A percentile compares a stretch with the other conserved stretches of the same genome.
Evolutionary conservation across 129 eudicot species (phyloP).

Genomic region (Deinandra increscens): DNA sequence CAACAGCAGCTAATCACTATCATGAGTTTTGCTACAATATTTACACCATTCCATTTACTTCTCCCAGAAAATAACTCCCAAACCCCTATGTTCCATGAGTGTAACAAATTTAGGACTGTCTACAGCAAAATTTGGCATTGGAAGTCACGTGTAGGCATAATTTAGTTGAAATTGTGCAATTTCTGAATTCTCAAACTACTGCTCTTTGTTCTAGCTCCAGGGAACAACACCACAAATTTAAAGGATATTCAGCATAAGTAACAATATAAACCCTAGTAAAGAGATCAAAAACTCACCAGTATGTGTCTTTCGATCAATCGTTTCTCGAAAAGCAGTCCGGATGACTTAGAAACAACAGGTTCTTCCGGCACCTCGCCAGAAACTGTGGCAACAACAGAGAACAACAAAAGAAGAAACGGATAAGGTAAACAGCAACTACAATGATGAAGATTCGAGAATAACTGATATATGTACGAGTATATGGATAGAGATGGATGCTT

Average conservation of each 20-base stretch:
- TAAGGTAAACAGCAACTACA: conserved; percentile 21
- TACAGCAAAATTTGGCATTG: not conserved
- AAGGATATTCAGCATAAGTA: not conserved
- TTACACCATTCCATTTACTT: not conserved
- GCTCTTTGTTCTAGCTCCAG: not conserved
- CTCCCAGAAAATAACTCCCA: not conserved
- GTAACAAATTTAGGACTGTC: not conserved
- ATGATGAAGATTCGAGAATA: not conserved
- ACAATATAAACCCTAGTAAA: conserved; percentile 19
- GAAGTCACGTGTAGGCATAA: not conserved
- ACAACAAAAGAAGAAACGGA: conserved; percentile 15
- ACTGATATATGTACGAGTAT: not conserved
- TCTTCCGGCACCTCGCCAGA: conserved; percentile 99
- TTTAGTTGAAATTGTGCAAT: not conserved
- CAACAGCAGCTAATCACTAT: not conserved
- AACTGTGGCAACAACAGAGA: conserved; percentile 42
- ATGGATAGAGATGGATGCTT: conserved; percentile 19
- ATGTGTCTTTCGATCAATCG: conserved; percentile 81
- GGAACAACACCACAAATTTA: not conserved
- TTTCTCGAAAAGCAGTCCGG: conserved; percentile 89
- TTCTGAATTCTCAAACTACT: not conserved
- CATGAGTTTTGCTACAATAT: not conserved
- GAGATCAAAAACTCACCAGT: conserved; percentile 34
- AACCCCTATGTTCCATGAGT: not conserved
- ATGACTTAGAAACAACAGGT: conserved; percentile 84